Conservation (phyloP, 176 grass and related monocot species). For the Ensete glaucum region DNA sequence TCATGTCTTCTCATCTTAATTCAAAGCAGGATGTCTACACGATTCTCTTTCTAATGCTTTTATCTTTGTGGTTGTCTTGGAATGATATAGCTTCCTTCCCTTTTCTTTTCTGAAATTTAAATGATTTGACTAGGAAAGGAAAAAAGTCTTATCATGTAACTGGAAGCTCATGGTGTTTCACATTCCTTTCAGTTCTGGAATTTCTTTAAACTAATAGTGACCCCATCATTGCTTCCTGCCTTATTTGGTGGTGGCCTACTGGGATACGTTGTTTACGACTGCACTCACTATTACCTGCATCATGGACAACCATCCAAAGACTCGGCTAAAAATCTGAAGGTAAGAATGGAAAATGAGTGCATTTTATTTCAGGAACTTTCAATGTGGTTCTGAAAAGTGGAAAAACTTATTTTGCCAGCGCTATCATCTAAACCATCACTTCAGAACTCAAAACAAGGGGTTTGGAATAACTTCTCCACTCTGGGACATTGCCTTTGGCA, state of each 20-base stretch:
- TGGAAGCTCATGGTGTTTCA: not conserved
- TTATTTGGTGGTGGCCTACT: slow-evolving; percentile 74
- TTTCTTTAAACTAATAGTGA: slow-evolving; percentile 42
- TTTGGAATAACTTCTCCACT: slow-evolving; percentile 85
- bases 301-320: slow-evolving; percentile 77
- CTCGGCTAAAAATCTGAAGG: slow-evolving; percentile 72
- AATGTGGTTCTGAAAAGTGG: not conserved
- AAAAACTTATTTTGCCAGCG: slow-evolving; percentile 28
- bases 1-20: not conserved
- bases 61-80: not conserved
- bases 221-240: slow-evolving; percentile 58
- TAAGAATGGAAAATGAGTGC: slow-evolving; percentile 16
- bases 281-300: slow-evolving; percentile 89
- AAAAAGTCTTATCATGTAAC: not conserved
- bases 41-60: not conserved
- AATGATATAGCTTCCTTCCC: not conserved
- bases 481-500: slow-evolving; percentile 72
- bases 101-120: too few species aligned
- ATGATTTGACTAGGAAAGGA: not conserved
- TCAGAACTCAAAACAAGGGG: slow-evolving; percentile 72
- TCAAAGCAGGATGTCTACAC: too few species aligned
- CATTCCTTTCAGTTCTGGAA: slow-evolving; percentile 74
- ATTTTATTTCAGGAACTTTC: not conserved
- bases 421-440: slow-evolving; percentile 94
- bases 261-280: slow-evolving; percentile 93